These are phyloP conservation scores for Colletotrichum scovillei DNA, from an alignment of 2,329 filamentous ascomycete species.

Conservation along the genomic window DNA sequence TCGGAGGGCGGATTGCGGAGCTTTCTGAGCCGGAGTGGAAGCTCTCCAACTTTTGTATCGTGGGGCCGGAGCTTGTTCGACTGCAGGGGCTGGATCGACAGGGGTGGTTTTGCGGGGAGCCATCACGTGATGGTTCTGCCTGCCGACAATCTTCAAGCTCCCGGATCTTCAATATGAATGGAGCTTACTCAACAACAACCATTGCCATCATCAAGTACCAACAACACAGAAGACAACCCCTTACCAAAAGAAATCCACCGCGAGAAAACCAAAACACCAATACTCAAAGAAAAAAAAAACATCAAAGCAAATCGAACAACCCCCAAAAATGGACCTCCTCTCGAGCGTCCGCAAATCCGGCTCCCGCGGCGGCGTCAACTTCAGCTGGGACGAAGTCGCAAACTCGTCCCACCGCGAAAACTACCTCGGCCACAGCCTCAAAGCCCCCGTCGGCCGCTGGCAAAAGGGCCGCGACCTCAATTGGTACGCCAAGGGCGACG, in stretches of 20 bases:
- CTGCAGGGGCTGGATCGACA: constrained; percentile 19
- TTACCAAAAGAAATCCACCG: no score
- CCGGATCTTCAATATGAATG: background rate
- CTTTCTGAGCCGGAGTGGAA: constrained; percentile 16
- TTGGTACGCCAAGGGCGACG: constrained; percentile 71
- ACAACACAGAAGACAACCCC: no score
- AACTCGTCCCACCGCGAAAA: constrained; percentile 89
- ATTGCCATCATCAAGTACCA: background rate
- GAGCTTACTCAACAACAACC: background rate
- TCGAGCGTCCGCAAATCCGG: constrained; percentile 91
- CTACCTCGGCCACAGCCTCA: constrained; percentile 88
- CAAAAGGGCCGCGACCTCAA: constrained; percentile 78
- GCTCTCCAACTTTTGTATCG: constrained; percentile 27
- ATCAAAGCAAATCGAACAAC: no score
- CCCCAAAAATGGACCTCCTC: constrained; percentile 98
- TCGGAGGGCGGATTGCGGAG: constrained; percentile 6
- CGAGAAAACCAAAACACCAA: background rate
- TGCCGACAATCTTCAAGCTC: background rate
- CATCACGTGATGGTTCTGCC: background rate
- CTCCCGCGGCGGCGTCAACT: constrained; percentile 92
- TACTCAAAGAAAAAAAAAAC: background rate
- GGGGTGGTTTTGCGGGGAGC: background rate
- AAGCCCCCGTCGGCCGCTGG: constrained; percentile 93
- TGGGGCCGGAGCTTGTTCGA: constrained; percentile 21
- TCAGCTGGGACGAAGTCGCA: constrained; percentile 96